These are phyloP conservation scores for Camellia lanceoleosa DNA, from an alignment of 148 eudicot genomes.

Conservation along the genomic window DNA sequence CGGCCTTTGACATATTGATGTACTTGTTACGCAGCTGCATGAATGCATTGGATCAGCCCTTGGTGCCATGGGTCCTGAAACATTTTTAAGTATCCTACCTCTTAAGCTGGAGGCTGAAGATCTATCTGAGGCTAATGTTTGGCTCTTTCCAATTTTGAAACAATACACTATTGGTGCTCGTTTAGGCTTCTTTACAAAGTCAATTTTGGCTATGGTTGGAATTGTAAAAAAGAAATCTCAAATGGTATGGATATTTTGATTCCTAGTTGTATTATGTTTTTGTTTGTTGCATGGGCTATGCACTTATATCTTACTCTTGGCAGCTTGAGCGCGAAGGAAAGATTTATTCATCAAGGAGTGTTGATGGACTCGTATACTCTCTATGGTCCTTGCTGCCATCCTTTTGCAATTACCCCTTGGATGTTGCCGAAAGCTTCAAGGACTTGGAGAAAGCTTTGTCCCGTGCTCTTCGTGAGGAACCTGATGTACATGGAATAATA, in stretches of 20 bases:
- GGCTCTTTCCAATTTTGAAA: constrained; percentile 89
- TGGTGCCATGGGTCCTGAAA: constrained; percentile 92
- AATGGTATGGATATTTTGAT: constrained; percentile 42
- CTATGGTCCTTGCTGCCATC: constrained; percentile 92
- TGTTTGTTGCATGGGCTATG: not conserved
- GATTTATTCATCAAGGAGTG: constrained; percentile 59
- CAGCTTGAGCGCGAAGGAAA: constrained; percentile 79
- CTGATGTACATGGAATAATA: constrained; percentile 68
- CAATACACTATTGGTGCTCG: constrained; percentile 75
- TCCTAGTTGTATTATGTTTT: not conserved
- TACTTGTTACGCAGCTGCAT: constrained; percentile 56
- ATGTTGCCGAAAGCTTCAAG: constrained; percentile 67
- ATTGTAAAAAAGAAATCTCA: constrained; percentile 57
- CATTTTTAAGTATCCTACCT: constrained; percentile 67
- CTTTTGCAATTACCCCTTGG: constrained; percentile 88
- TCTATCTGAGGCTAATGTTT: constrained; percentile 66
- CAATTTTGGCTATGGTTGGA: constrained; percentile 50
- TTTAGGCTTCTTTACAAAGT: constrained; percentile 64
- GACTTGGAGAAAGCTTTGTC: constrained; percentile 52
- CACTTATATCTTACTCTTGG: constrained; percentile 21
- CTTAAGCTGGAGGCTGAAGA: constrained; percentile 65
- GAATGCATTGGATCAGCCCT: constrained; percentile 90
- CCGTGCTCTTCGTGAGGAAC: constrained; percentile 56
- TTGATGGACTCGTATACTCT: constrained; percentile 69
- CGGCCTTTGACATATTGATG: constrained; percentile 11